Evolutionary conservation across 257 asterid species (phyloP).

Genomic region (Phtheirospermum japonicum): DNA sequence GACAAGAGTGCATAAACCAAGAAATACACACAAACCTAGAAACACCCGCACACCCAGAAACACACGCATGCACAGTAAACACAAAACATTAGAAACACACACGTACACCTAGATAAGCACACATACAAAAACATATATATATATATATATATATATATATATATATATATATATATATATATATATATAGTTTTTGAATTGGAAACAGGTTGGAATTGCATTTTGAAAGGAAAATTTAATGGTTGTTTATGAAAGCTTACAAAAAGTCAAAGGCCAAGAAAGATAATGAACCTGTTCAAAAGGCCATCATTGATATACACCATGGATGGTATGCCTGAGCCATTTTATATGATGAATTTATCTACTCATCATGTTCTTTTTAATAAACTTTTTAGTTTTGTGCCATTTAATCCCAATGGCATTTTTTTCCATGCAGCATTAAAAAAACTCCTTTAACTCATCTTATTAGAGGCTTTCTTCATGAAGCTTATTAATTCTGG

Average conservation of each 20-base stretch:
- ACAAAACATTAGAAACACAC: not conserved
- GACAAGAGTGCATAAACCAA: too few relatives aligned
- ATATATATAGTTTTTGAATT: not conserved
- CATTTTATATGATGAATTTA: constrained; percentile 23
- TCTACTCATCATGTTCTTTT: constrained; percentile 23
- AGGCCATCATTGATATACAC: not conserved
- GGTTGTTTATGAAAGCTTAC: not conserved
- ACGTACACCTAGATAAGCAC: too few relatives aligned
- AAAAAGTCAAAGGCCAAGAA: not conserved
- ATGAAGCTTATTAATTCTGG: constrained; percentile 16
- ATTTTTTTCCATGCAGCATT: constrained; percentile 7
- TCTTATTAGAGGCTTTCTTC: constrained; percentile 8
- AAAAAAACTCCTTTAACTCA: constrained; percentile 1
- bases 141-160: too few relatives aligned
- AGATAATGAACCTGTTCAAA: too few relatives aligned
- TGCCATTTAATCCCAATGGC: constrained; percentile 9
- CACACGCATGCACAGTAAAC: not conserved
- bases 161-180: too few relatives aligned
- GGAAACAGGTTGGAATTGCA: not conserved
- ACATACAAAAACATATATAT: too few relatives aligned
- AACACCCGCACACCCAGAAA: not conserved
- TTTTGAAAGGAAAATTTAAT: not conserved
- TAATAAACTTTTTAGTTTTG: not conserved
- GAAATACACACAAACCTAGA: not conserved
- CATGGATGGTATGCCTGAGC: constrained; percentile 4